Base-by-base conservation (phyloP, 306 rosid species). In the Trifolium dubium region DNA sequence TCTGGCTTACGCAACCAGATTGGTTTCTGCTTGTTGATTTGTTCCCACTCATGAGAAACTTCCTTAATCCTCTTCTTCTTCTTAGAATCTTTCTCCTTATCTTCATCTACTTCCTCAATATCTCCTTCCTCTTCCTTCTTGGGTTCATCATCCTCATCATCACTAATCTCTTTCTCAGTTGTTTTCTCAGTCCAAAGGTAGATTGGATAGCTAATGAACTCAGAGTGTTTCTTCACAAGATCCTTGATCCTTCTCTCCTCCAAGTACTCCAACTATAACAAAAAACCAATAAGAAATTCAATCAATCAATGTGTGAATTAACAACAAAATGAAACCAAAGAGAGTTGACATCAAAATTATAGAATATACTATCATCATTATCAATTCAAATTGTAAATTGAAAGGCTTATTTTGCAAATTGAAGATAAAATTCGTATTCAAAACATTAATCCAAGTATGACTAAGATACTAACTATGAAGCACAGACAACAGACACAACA, bases 101-200 rank as follows among this genome's bases (percentile, higher is more conserved):
- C 55, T 49, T 49, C 55, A n/a, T 49, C 55, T 49, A 49, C 19
- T 14, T 49, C 55, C 23, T 49, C 55, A 2, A 49, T 23, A 49
- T n/a, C 23, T 49, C 55, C 55, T 49, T 49, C 55, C 19, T n/a
- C 55, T n/a, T 49, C 55, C 23, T 49, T 49, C 55, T 49, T 49
- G 1, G 55, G 55, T 49, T 49, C 55, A 49, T 49, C 55, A 14
- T 49, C 55, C 19, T 49, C 55, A 14, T 49, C 55, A n/a, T 49
- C 55, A 49, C 55, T 49, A 2, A 49, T 49, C 55, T 49, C 55
- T 0, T 49, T 49, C 55, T 49, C 55, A 49, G 9, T 49, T n/a
- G 55, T 49, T 3, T 49, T 49, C 9, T 49, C 55, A n/a, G 23
- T 49, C 55, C 55, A 49, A 0, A 49, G 55, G 55, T 49, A 49